Conservation (phyloP, 768 basidiomycete species). For the Pleurotus djamor region DNA sequence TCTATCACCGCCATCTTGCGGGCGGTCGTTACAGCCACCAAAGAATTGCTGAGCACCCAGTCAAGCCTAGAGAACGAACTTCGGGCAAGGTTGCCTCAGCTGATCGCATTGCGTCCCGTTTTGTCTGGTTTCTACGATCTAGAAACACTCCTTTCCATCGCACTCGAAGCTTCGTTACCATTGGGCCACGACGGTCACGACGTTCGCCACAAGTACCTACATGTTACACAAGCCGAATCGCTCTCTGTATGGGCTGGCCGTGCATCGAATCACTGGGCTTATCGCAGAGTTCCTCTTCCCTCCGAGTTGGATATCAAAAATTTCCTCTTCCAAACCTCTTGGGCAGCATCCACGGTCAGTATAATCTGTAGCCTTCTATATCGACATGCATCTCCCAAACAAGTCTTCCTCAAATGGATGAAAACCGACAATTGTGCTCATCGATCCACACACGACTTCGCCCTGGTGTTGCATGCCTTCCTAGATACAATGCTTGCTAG, state of each 20-base stretch:
- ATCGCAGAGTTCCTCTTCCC: conserved; percentile 15
- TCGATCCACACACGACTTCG: conserved; percentile 24
- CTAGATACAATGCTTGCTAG: conserved; percentile 34
- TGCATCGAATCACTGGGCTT: conserved; percentile 30
- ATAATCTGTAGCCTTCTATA: conserved; percentile 46
- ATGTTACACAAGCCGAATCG: conserved; percentile 6
- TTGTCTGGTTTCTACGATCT: conserved; percentile 34
- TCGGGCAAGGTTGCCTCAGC: conserved; percentile 26
- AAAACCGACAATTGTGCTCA: conserved; percentile 20
- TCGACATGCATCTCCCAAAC: conserved; percentile 21
- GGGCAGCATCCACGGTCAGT: conserved; percentile 41
- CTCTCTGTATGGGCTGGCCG: conserved; percentile 18
- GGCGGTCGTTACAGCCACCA: conserved; percentile 34
- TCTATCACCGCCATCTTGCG: conserved; percentile 24
- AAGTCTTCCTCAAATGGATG: conserved; percentile 38
- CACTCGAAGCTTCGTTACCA: conserved; percentile 37
- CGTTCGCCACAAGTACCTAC: conserved; percentile 1
- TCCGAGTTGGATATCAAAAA: conserved; percentile 22
- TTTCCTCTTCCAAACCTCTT: conserved; percentile 38
- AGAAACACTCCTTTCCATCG: conserved; percentile 45
- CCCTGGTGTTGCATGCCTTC: conserved; percentile 41
- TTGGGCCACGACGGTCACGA: conserved; percentile 27
- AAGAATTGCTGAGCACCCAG: conserved; percentile 5
- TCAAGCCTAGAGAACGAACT: conserved; percentile 21
- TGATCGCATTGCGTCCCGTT: conserved; percentile 32